phyloP scores from a whole-genome alignment of 139 green algal genomes.

The Closterium sp. region DNA sequence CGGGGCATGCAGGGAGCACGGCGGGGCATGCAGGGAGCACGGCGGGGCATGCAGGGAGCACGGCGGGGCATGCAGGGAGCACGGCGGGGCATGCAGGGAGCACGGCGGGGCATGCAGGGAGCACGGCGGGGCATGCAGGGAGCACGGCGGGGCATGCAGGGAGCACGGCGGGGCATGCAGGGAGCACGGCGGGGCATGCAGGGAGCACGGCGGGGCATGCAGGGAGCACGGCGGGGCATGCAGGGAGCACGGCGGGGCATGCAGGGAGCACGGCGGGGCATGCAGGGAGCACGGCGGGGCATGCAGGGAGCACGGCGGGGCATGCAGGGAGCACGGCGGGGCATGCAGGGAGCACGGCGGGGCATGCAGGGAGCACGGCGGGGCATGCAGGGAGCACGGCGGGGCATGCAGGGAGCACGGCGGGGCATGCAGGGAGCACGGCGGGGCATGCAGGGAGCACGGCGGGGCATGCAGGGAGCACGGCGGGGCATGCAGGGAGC shows the following conservation, averaged over 20 bases:
- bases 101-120: neutral
- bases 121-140: neutral
- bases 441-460: neutral
- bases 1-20: neutral
- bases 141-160: neutral
- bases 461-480: neutral
- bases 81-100: neutral
- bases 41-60: neutral
- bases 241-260: neutral
- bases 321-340: neutral
- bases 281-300: neutral
- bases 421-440: neutral
- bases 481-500: neutral
- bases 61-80: neutral
- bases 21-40: neutral
- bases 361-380: neutral
- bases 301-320: neutral
- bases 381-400: neutral
- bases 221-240: neutral
- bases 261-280: neutral
- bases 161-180: neutral
- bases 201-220: neutral
- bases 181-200: neutral
- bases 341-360: neutral
- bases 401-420: neutral